Base-by-base conservation (phyloP, 2,329 filamentous ascomycete species). In the Stenocarpella maydis region DNA sequence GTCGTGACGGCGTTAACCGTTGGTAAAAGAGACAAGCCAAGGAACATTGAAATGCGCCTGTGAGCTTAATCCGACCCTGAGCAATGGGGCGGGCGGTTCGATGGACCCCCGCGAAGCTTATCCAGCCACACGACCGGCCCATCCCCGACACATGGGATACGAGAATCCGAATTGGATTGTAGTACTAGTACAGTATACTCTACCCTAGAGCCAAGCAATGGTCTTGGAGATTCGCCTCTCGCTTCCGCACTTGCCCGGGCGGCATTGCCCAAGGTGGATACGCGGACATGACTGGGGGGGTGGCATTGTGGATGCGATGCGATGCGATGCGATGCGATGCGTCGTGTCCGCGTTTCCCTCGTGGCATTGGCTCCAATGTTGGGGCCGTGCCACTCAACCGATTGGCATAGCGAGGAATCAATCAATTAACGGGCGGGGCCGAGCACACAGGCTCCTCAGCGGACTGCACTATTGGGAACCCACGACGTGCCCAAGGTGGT, bases 281-380 rank as follows among this genome's bases (percentile, higher is more conserved):
- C 19, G 24, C 41, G 58, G 41, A 26, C 58, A 34, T 34, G 55
- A 37, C 10, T 37, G 7, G 7, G 34, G 34, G 34, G 34, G 6
- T 12, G 34, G 6, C 58, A 34, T 41, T 52, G 49, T 26, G 15
- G 43, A n/a, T 52, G 45, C 10, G 45, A 47, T 47, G 45, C 43
- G 12, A 37, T 37, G 52, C 52, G 12, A 37, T 37, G 52, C 52
- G 43, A n/a, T 52, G 45, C 10, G 45, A 47, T 47, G 45, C 43
- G 12, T 9, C 12, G 52, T 31, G n/a, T 61, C 58, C 58, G 58
- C 41, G 47, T 47, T 7, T 17, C 43, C 41, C 58, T 61, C 41
- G 58, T 61, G 58, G 58, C 58, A 61, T 47, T 61, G 58, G 47
- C 41, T 61, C 47, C 28, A 61, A 21, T 47, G 58, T 37, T 17